A percentile compares a stretch with the other conserved stretches of the same genome.
These are phyloP conservation scores for Croton laevigatus DNA, from an alignment of 441 rosid genomes.

Conservation along the genomic window DNA sequence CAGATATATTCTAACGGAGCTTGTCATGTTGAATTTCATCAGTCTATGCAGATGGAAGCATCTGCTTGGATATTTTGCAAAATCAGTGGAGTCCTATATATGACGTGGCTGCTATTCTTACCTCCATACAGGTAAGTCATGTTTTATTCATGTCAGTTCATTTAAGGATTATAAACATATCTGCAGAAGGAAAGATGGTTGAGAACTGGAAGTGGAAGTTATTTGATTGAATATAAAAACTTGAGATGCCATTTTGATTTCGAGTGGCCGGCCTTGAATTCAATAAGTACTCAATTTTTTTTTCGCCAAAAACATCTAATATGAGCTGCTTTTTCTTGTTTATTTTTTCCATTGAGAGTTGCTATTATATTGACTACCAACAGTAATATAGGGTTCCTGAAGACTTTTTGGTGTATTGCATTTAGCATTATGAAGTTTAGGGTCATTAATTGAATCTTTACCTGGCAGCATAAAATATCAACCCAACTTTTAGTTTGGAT, in stretches of 20 bases:
- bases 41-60: constrained; percentile 80
- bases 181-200: not conserved
- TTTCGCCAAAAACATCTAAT: not conserved
- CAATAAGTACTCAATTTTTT: not conserved
- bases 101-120: constrained; percentile 76
- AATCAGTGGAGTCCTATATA: constrained; percentile 79
- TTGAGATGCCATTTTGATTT: no score
- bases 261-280: not conserved
- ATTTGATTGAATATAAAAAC: not conserved
- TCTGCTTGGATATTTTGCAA: constrained; percentile 68
- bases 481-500: not conserved
- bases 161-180: not conserved
- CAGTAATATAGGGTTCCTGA: not conserved
- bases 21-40: not conserved
- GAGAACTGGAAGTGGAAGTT: not conserved
- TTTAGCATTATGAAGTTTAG: not conserved
- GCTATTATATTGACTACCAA: not conserved
- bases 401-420: not conserved
- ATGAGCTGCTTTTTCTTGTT: not conserved
- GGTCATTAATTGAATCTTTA: not conserved
- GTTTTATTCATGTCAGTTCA: not conserved
- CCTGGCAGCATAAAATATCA: not conserved
- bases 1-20: not conserved
- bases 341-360: not conserved
- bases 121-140: constrained; percentile 59